Conservation (phyloP, 2,329 filamentous ascomycete genomes). For the Claviceps sp. region DNA sequence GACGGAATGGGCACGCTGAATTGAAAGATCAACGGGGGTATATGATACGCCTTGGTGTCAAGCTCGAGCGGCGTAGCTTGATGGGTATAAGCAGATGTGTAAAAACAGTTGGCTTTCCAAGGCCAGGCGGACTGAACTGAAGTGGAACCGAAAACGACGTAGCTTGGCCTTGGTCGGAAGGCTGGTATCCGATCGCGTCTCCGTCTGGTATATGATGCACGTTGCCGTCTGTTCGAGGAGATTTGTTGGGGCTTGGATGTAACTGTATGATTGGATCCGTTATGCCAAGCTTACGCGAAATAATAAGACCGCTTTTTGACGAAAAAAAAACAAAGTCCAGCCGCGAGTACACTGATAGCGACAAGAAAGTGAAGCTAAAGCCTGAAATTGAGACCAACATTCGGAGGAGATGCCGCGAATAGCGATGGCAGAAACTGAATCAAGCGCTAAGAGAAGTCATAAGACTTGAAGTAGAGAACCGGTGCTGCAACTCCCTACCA, state of each 20-base stretch:
- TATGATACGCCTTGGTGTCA: not conserved
- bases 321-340: not conserved
- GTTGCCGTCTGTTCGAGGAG: conserved; percentile 3
- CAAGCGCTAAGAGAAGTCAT: not conserved
- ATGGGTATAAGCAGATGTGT: not conserved
- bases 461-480: not conserved
- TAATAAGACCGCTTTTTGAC: not conserved
- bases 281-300: not conserved
- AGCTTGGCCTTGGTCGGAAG: not conserved
- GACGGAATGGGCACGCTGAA: not conserved
- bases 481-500: not conserved
- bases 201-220: conserved; percentile 8
- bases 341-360: not conserved
- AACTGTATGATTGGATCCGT: not conserved
- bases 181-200: not conserved
- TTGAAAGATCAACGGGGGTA: not conserved
- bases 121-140: conserved; percentile 1
- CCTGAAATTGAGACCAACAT: not conserved
- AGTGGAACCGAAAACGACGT: conserved; percentile 1
- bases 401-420: not conserved
- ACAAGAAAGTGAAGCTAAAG: not conserved
- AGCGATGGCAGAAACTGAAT: not conserved
- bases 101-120: not conserved
- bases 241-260: conserved; percentile 2
- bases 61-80: not conserved